Evolutionary conservation across 1,284 basidiomycete species (phyloP).

Genomic region (Trametes hirsuta): DNA sequence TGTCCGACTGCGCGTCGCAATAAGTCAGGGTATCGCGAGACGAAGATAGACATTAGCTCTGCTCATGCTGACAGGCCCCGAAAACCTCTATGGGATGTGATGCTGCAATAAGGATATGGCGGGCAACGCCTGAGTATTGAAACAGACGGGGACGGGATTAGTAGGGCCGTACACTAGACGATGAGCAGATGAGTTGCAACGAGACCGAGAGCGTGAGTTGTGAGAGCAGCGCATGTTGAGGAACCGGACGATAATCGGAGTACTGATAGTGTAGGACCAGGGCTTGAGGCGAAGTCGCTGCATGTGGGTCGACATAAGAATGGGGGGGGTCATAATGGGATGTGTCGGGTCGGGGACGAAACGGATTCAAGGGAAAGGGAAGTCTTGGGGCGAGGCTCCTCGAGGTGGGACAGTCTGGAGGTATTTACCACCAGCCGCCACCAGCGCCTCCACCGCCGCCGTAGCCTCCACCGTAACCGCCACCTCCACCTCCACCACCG

Average conservation of each 20-base stretch:
- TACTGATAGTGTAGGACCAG: slow-evolving; percentile 30
- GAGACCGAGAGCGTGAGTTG: slow-evolving; percentile 55
- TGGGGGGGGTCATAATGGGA: slow-evolving; percentile 29
- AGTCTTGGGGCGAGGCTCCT: neutral
- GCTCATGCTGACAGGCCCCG: slow-evolving; percentile 47
- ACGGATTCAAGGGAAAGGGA: neutral
- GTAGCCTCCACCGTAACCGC: slow-evolving; percentile 36
- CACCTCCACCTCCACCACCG: slow-evolving; percentile 35
- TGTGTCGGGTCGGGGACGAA: slow-evolving; percentile 7
- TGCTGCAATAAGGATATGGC: slow-evolving; percentile 37
- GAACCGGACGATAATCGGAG: slow-evolving; percentile 14
- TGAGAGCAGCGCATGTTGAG: slow-evolving; percentile 60
- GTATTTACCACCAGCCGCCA: slow-evolving; percentile 49
- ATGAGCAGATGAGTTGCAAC: slow-evolving; percentile 57
- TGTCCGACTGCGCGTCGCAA: slow-evolving; percentile 58
- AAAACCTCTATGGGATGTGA: slow-evolving; percentile 47
- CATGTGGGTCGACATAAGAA: slow-evolving; percentile 34
- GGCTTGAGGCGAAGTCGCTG: slow-evolving; percentile 28
- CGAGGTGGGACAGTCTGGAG: neutral
- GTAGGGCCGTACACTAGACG: slow-evolving; percentile 55
- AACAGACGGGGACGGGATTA: slow-evolving; percentile 47
- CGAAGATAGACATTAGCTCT: slow-evolving; percentile 52
- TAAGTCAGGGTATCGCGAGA: slow-evolving; percentile 60
- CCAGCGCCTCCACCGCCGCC: slow-evolving; percentile 41
- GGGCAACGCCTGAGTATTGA: slow-evolving; percentile 40